phyloP scores from a whole-genome alignment of 2,329 filamentous ascomycete species.

The Neurospora crassa region DNA sequence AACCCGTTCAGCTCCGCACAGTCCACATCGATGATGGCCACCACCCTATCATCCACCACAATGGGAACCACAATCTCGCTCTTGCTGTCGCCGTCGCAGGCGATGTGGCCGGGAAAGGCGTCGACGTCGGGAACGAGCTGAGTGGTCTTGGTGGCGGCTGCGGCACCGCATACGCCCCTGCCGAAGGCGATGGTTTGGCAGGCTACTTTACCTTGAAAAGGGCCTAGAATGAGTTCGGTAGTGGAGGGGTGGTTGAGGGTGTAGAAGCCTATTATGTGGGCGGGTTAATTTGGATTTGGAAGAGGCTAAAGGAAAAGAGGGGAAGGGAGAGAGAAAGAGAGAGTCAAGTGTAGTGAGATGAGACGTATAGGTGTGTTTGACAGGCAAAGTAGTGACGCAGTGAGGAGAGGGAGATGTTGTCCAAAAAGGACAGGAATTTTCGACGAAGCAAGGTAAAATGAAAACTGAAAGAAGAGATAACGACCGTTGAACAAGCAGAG shows the following conservation, averaged over 20 bases:
- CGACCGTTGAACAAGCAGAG: neutral
- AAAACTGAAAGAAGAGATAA: neutral
- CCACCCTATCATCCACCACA: slow-evolving; percentile 25
- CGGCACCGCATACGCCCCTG: slow-evolving; percentile 65
- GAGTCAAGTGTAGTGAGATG: neutral
- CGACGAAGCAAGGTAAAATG: neutral
- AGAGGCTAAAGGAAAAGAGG: neutral
- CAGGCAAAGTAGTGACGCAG: neutral
- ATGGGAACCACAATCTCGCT: slow-evolving; percentile 80
- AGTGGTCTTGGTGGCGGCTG: slow-evolving; percentile 50
- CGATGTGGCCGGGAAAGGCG: slow-evolving; percentile 69
- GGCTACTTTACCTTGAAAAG: slow-evolving; percentile 72
- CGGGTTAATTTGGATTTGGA: neutral
- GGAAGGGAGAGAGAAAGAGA: neutral
- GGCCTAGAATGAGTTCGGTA: slow-evolving; percentile 59
- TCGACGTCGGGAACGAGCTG: slow-evolving; percentile 65
- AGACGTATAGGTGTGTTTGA: neutral
- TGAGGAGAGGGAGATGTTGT: neutral
- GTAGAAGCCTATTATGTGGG: slow-evolving; percentile 56
- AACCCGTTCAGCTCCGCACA: slow-evolving; percentile 60
- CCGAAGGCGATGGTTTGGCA: slow-evolving; percentile 70
- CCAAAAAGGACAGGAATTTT: neutral
- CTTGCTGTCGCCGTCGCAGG: slow-evolving; percentile 64
- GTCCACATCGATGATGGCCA: slow-evolving; percentile 71
- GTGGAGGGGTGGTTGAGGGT: slow-evolving; percentile 40